Evolutionary conservation across 2,329 filamentous ascomycete genomes (phyloP), one percentile per base, ranked within the genome.

Genomic region (Tympanopsis confertula): DNA sequence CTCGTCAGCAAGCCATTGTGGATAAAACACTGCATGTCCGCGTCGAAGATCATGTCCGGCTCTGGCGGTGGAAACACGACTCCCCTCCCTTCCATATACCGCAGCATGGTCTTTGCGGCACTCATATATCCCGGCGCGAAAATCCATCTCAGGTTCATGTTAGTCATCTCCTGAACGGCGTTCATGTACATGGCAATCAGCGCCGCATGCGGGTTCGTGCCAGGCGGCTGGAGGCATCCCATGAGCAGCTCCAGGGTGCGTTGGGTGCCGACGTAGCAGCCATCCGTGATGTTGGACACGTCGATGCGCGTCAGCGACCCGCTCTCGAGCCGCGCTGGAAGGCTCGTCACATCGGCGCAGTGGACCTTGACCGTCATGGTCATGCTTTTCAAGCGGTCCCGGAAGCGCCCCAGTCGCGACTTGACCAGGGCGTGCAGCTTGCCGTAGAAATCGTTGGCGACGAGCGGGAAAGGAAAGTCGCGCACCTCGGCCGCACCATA

Each of bases 111-210:
- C 10, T 5, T 5, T n/a, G 2, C 24, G 2, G 29, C 39, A 19
- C 19, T 35, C 17, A 26, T 17, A 5, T 13, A 39, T 24, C 28
- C 30, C 35, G 29, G 40, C 26, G 19, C 29, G 5, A 4, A 32
- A 19, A 5, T 35, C 44, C 4, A 35, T 28, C 19, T 14, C n/a
- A n/a, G n/a, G n/a, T n/a, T n/a, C n/a, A n/a, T n/a, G n/a, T n/a
- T n/a, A n/a, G n/a, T n/a, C n/a, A n/a, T 44, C 26, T 57, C 45
- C 2, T 35, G 10, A 15, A 57, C 43, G 2, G 56, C 59, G 40
- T 62, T 62, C 36, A 61, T 44, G 49, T 63, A 66, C 1, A 63
- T 50, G 7, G 56, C 54, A n/a, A 68, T 40, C 1, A 66, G 47
- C 0, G 59, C 61, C 1, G 63, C 62, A 19, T 60, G 48, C 0